These are phyloP conservation scores for Meyerozyma carpophila DNA, from an alignment of 1,139 yeast genomes.

Conservation along the genomic window DNA sequence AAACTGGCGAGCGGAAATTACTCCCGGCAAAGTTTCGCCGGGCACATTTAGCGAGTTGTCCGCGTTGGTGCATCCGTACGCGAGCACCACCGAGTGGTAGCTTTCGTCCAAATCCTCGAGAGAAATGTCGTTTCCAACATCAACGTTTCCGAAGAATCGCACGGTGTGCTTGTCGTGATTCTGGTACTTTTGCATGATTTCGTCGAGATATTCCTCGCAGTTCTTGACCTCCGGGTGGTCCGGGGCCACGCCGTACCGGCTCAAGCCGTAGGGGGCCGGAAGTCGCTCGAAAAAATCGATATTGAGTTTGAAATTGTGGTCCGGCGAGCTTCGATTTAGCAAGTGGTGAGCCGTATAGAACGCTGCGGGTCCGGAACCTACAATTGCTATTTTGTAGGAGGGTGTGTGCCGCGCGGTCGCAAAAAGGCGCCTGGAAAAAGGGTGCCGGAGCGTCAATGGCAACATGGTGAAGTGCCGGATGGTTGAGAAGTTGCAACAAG, in stretches of 20 bases:
- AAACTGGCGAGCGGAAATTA: slow-evolving; percentile 78
- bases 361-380: slow-evolving; percentile 97
- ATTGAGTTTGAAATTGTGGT: slow-evolving; percentile 34
- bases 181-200: slow-evolving; percentile 40
- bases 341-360: slow-evolving; percentile 83
- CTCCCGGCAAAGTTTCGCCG: slow-evolving; percentile 60
- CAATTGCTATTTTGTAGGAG: slow-evolving; percentile 48
- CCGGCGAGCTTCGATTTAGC: slow-evolving; percentile 40
- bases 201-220: slow-evolving; percentile 74
- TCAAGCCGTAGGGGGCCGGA: slow-evolving; percentile 89
- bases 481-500: neutral
- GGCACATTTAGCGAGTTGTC: slow-evolving; percentile 56
- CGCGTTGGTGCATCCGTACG: slow-evolving; percentile 72
- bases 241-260: slow-evolving; percentile 97
- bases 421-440: neutral
- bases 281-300: slow-evolving; percentile 70
- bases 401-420: neutral
- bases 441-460: neutral
- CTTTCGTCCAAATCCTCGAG: slow-evolving; percentile 44
- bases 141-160: slow-evolving; percentile 70
- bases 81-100: slow-evolving; percentile 70
- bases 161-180: slow-evolving; percentile 30
- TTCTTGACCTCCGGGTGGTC: slow-evolving; percentile 97
- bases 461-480: neutral
- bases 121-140: slow-evolving; percentile 53